Conservation (phyloP, 225 moss, liverwort and hornwort species). For the Pseudisothecium myosuroides region DNA sequence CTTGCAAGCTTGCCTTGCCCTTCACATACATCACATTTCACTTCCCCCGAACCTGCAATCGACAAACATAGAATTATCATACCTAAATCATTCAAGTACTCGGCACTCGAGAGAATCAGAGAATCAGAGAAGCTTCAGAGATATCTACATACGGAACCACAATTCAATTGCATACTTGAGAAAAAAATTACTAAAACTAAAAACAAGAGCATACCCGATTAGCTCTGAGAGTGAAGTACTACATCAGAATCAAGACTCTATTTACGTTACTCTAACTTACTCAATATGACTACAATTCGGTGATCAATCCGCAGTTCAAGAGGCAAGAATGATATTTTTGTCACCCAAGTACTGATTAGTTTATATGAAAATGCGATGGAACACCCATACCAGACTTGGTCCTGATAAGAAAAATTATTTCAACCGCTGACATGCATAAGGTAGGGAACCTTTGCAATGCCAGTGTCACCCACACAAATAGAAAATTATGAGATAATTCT, state of each 20-base stretch:
- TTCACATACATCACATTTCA: slow-evolving; percentile 44
- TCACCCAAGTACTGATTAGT: background rate
- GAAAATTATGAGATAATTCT: background rate
- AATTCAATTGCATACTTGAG: background rate
- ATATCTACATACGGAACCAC: background rate
- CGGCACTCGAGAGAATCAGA: background rate
- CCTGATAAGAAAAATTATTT: background rate
- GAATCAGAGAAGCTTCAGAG: background rate
- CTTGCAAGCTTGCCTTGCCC: slow-evolving; percentile 51
- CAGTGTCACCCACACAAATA: background rate
- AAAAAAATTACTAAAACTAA: background rate
- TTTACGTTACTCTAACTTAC: background rate
- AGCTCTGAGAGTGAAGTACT: background rate
- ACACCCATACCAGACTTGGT: background rate
- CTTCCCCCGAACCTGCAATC: slow-evolving; percentile 34
- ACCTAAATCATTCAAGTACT: background rate
- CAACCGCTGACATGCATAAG: background rate
- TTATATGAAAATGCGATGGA: background rate
- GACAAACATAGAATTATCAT: background rate
- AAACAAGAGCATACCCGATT: background rate
- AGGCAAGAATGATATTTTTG: background rate
- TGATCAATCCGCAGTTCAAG: background rate
- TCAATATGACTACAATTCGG: background rate
- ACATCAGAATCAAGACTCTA: background rate
- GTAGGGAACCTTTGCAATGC: background rate